Evolutionary conservation across 2,329 filamentous ascomycete species (phyloP).

Genomic region (Aureobasidium mangrovei): DNA sequence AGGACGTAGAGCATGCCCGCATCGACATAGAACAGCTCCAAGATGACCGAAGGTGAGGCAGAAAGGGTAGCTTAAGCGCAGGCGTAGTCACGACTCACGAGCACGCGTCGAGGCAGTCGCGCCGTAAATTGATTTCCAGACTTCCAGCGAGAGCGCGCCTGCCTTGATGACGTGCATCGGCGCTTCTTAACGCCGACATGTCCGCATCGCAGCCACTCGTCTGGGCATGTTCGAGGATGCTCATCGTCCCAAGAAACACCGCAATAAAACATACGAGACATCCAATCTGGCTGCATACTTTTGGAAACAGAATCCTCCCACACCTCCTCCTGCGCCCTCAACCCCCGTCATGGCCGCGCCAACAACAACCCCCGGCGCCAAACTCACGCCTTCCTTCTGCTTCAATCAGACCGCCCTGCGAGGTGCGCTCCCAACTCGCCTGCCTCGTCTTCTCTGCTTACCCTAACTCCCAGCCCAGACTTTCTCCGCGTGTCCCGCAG

Average conservation of each 20-base stretch:
- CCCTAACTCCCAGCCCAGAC: slow-evolving; percentile 47
- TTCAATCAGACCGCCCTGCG: slow-evolving; percentile 43
- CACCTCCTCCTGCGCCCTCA: slow-evolving; percentile 7
- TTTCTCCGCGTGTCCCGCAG: slow-evolving; percentile 81
- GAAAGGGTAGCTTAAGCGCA: background rate
- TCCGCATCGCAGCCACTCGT: background rate
- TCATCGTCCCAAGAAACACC: too few species aligned
- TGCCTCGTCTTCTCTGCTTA: slow-evolving; percentile 18
- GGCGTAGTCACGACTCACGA: background rate
- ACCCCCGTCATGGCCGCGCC: slow-evolving; percentile 14
- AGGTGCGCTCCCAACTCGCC: slow-evolving; percentile 27
- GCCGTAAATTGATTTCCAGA: slow-evolving; percentile 9
- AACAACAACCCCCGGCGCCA: slow-evolving; percentile 22
- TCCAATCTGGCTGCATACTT: slow-evolving; percentile 23
- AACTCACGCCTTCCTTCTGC: slow-evolving; percentile 42
- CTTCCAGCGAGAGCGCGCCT: background rate
- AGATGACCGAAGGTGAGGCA: background rate
- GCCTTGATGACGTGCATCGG: background rate
- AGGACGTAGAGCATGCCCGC: background rate
- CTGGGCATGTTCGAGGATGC: too few species aligned
- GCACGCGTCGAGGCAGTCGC: background rate
- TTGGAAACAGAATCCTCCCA: slow-evolving; percentile 19
- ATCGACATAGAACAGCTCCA: background rate
- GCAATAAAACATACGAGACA: background rate
- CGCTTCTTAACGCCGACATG: background rate